Evolutionary conservation across 148 eudicot species (phyloP), one percentile per base, ranked within the genome.

Genomic region (Vaccinium darrowii): DNA sequence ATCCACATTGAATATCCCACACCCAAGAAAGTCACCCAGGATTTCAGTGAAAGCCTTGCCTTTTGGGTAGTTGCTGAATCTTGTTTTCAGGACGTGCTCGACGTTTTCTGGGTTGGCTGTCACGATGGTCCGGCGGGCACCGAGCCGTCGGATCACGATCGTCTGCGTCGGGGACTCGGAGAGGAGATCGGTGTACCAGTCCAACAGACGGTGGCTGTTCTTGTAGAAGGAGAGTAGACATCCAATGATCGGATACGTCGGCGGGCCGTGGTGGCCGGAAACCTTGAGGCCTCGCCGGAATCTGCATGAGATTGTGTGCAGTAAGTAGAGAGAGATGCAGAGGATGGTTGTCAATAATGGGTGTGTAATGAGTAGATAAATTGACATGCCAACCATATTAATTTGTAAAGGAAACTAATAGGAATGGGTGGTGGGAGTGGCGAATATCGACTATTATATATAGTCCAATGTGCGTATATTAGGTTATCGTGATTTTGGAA

Each of bases 121-220:
- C 8, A 91, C 79, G 51, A 89, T 81, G 83, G 87, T 87, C 16
- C 81, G 82, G 0, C 87, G 89, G 81, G 90, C 90, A 12, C 90
- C 90, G 4, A 86, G 18, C 33, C 90, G 84, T 13, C 39, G 81
- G 49, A 90, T 63, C 9, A 80, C 77, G 47, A 90, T 83, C 36
- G 92, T 88, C 39, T 85, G 87, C 2, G 90, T 90, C 4, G 87
- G 33, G 0, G 90, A 86, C 0, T 30, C 25, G 3, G 85, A 81
- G 51, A 90, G 89, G 80, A 90, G 88, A 19, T 90, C 83, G 9
- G 90, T 87, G 76, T 90, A 90, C 92, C 92, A 90, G 51, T 88
- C 86, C 49, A 88, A 21, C 33, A 88, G 84, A 27, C 88, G 90
- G 86, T 56, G 53, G 50, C 86, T 85, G 76, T 88, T 88, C 36